Base-by-base conservation (phyloP, 2,329 filamentous ascomycete genomes). In the Colletotrichum sp. region DNA sequence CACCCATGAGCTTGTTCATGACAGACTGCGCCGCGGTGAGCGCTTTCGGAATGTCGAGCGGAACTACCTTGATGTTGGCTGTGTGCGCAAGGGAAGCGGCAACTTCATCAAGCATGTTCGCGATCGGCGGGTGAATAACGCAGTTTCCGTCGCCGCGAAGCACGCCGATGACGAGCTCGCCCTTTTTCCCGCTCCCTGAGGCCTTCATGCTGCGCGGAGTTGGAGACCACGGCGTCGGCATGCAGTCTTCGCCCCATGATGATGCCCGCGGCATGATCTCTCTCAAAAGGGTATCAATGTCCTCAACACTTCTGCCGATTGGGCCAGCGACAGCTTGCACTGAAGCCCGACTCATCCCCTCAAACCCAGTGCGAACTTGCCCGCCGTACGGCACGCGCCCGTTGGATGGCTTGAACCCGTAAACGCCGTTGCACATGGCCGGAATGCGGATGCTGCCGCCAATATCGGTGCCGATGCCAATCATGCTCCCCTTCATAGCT, bases 381-480 rank as follows among this genome's bases (percentile, higher is more conserved):
- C 74, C 74, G 5, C 74, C 70, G 8, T 69, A 76, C 8, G 75
- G 75, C 13, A 76, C n/a, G 1, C 75, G 75, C 1, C 66, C 71
- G 15, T 59, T 68, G 18, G 75, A 71, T 6, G 75, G 75, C 30
- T 76, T 76, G 66, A 76, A 59, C 5, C 75, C 74, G 49, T 78
- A 78, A 3, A 78, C 57, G 1, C 76, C 76, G 16, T 75, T 76
- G 39, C 68, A 76, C 72, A 71, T 75, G 7, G 76, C 76, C 24
- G 76, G 76, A 10, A 76, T 30, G 2, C 76, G 72, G 36, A 77
- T 69, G 49, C 76, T 77, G 18, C 76, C 76, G 9, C 76, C 76
- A 32, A 77, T 64, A 5, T 77, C 76, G 18, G 68, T 77, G 2
- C 72, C 68, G 15, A 72, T 63, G 15, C 72, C 76, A 24, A 77